Conservation (phyloP, 768 basidiomycete genomes). For the Rhodotorula kratochvilovae region DNA sequence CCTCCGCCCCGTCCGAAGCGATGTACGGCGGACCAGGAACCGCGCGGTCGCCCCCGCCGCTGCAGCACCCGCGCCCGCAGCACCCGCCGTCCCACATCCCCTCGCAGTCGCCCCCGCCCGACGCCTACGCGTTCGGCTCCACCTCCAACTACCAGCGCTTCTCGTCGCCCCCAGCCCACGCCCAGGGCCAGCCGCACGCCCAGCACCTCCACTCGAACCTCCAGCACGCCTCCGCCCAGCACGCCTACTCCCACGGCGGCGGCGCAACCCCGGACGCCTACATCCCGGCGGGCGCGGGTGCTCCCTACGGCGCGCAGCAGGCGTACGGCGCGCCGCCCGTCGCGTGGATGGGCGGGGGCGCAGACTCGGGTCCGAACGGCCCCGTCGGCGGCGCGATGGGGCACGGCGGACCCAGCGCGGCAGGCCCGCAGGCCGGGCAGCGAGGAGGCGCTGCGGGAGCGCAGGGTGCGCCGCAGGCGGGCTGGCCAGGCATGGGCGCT, state of each 20-base stretch:
- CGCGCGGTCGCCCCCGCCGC: constrained; percentile 54
- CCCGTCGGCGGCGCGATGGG: not conserved
- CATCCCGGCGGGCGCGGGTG: constrained; percentile 10
- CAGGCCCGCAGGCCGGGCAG: no score
- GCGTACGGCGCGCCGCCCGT: not conserved
- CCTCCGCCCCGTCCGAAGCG: no score
- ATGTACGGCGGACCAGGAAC: constrained; percentile 23
- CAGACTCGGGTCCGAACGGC: not conserved
- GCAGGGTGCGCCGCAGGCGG: not conserved
- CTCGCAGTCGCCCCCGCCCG: constrained; percentile 62
- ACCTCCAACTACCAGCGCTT: constrained; percentile 39
- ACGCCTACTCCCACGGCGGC: not conserved
- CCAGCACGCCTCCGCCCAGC: constrained; percentile 30
- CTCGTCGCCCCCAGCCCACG: constrained; percentile 27
- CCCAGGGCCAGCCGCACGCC: constrained; percentile 16
- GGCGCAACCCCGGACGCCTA: constrained; percentile 21
- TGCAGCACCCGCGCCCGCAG: constrained; percentile 82
- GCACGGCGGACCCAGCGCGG: no score
- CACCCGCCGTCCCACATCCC: constrained; percentile 72
- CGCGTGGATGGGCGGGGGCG: constrained; percentile 6
- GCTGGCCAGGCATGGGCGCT: not conserved
- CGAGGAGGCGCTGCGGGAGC: not conserved
- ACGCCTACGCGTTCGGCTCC: constrained; percentile 53
- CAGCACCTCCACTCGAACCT: constrained; percentile 28
- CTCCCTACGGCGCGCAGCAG: not conserved